Conservation (phyloP, 805 yeast genomes). For the Candida ponderosae region DNA sequence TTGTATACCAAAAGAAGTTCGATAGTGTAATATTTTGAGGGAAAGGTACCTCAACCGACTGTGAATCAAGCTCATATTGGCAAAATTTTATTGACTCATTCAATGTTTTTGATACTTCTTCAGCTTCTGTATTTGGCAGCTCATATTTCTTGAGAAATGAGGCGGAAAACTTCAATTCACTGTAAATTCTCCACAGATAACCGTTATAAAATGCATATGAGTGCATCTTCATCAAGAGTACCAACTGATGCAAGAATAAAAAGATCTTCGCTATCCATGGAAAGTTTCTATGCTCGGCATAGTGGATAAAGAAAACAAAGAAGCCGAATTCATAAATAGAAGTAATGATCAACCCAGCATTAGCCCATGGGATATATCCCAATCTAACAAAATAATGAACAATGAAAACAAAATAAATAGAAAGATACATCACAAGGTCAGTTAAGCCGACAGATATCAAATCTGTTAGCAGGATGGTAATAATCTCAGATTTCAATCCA, state of each 20-base stretch:
- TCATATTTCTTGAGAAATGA: slow-evolving; percentile 33
- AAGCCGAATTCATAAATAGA: slow-evolving; percentile 47
- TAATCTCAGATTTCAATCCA: slow-evolving; percentile 47
- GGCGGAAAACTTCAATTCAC: slow-evolving; percentile 46
- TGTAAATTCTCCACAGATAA: slow-evolving; percentile 60
- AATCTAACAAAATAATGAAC: slow-evolving; percentile 49
- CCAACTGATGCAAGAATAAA: slow-evolving; percentile 75
- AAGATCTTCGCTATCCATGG: slow-evolving; percentile 93
- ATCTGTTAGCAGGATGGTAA: slow-evolving; percentile 51
- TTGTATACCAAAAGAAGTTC: slow-evolving; percentile 70
- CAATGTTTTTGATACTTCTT: slow-evolving; percentile 25
- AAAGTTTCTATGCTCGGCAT: slow-evolving; percentile 48
- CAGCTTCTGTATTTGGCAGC: slow-evolving; percentile 15
- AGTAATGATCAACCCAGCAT: slow-evolving; percentile 57
- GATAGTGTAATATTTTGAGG: slow-evolving; percentile 62
- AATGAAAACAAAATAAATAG: slow-evolving; percentile 51
- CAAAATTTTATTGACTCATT: slow-evolving; percentile 58
- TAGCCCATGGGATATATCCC: slow-evolving; percentile 49
- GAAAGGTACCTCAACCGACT: slow-evolving; percentile 41
- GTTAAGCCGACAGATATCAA: slow-evolving; percentile 60
- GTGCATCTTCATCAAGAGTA: slow-evolving; percentile 90
- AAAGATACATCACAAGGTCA: slow-evolving; percentile 68
- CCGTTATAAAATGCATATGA: slow-evolving; percentile 92
- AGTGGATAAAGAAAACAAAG: slow-evolving; percentile 43
- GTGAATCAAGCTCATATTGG: slow-evolving; percentile 58